These are phyloP conservation scores for Coemansia sp. DNA, from an alignment of 192 early-diverging fungal genomes.

Conservation along the genomic window DNA sequence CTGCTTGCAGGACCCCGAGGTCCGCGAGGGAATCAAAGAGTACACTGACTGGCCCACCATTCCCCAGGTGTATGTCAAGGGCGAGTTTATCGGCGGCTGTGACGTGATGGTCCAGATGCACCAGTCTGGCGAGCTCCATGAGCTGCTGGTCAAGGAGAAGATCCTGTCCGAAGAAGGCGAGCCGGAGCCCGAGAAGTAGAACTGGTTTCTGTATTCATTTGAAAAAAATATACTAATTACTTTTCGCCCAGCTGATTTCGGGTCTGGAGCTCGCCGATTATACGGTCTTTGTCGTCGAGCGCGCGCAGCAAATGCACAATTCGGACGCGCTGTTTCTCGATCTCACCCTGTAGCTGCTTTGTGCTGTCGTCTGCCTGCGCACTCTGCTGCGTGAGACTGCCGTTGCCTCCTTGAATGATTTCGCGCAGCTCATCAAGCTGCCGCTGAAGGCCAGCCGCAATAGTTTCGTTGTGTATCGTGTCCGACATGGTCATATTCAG, in stretches of 20 bases:
- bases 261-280: slow-evolving; percentile 13
- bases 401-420: slow-evolving; percentile 6
- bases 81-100: slow-evolving; percentile 93
- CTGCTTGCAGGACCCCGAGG: slow-evolving; percentile 83
- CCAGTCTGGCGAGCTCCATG: slow-evolving; percentile 84
- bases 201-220: background rate
- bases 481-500: background rate
- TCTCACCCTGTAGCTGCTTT: slow-evolving; percentile 16
- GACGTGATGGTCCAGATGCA: slow-evolving; percentile 91
- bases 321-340: slow-evolving; percentile 24
- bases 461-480: slow-evolving; percentile 1
- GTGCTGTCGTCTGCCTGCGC: background rate
- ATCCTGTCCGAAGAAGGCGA: no score
- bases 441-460: slow-evolving; percentile 30
- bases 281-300: slow-evolving; percentile 27
- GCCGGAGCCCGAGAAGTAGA: no score
- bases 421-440: slow-evolving; percentile 41
- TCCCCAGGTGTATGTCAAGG: slow-evolving; percentile 94
- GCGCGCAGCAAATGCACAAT: slow-evolving; percentile 38
- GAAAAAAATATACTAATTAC: background rate
- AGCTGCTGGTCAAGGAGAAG: no score
- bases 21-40: slow-evolving; percentile 93
- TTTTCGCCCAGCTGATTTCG: background rate
- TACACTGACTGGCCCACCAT: slow-evolving; percentile 93
- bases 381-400: background rate